Evolutionary conservation across 106 monocot species (phyloP).

Genomic region (Narthecium ossifragum): DNA sequence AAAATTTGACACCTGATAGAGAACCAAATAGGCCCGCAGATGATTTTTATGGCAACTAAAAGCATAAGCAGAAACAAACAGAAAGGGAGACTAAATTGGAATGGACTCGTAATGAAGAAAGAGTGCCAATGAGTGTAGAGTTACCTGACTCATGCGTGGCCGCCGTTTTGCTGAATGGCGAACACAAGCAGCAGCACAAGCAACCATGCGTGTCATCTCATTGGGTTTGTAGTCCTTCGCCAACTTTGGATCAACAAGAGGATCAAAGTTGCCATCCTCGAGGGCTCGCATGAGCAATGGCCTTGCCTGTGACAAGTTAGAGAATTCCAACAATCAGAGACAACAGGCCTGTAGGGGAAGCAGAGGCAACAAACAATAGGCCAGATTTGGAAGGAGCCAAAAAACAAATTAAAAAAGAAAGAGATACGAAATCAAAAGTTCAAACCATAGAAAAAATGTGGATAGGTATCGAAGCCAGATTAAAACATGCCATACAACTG

Average conservation of each 20-base stretch:
- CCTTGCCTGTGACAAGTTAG: slow-evolving; percentile 39
- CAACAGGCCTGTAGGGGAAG: too few species aligned
- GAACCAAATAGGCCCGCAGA: background rate
- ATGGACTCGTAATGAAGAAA: background rate
- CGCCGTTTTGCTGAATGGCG: slow-evolving; percentile 38
- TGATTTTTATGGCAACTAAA: background rate
- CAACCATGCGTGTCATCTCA: slow-evolving; percentile 42
- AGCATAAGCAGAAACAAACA: too few species aligned
- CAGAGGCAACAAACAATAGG: too few species aligned
- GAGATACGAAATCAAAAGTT: too few species aligned
- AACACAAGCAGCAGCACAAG: slow-evolving; percentile 47
- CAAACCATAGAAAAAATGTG: too few species aligned
- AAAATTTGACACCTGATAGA: too few species aligned
- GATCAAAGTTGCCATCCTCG: slow-evolving; percentile 30
- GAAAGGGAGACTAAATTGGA: background rate
- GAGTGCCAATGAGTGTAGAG: too few species aligned
- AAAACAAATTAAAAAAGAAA: too few species aligned
- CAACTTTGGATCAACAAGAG: slow-evolving; percentile 26
- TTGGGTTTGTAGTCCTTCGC: slow-evolving; percentile 22
- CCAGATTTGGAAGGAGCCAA: background rate
- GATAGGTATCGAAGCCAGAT: too few species aligned
- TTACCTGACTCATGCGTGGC: slow-evolving; percentile 60
- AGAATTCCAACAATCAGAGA: too few species aligned
- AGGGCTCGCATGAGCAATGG: slow-evolving; percentile 25
- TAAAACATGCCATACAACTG: too few species aligned